Percentiles rank a stretch among this genome's conserved stretches.
Evolutionary conservation across 352 stramenopile genomes (phyloP).

Genomic region (Pythium rishiriense): DNA sequence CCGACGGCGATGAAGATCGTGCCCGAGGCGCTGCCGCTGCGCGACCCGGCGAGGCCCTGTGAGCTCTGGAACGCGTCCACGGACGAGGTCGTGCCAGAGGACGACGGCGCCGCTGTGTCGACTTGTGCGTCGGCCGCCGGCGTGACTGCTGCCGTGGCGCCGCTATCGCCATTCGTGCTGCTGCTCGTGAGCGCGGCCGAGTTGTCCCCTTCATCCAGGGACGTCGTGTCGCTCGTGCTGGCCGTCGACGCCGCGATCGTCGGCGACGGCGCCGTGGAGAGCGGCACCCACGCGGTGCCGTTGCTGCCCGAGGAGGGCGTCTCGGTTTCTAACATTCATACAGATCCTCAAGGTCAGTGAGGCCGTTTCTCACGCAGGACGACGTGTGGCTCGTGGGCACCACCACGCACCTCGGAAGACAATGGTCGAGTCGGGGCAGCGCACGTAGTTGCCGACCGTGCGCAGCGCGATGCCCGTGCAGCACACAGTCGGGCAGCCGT

Average conservation of each 20-base stretch:
- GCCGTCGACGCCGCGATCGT: neutral
- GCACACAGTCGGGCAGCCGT: conserved; percentile 15
- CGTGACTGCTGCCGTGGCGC: no score
- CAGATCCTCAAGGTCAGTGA: no score
- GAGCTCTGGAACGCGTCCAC: conserved; percentile 20
- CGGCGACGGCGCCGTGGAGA: neutral
- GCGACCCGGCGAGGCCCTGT: neutral
- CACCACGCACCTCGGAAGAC: conserved; percentile 14
- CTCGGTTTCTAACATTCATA: neutral
- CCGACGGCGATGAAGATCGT: conserved; percentile 27
- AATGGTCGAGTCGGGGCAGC: conserved; percentile 6
- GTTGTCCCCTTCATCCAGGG: neutral
- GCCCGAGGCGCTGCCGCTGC: neutral
- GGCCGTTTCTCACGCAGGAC: no score
- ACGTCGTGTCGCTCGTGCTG: neutral
- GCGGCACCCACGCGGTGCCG: conserved; percentile 1
- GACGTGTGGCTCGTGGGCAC: no score
- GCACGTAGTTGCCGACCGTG: neutral
- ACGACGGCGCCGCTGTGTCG: neutral
- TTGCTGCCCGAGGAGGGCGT: neutral
- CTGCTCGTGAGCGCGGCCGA: conserved; percentile 13
- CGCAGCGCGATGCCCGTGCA: conserved; percentile 15
- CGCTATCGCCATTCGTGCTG: conserved; percentile 19
- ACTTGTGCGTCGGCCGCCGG: neutral
- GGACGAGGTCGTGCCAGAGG: neutral